These are phyloP conservation scores for Sphagnum fallax DNA, from an alignment of 228 moss, liverwort and hornwort genomes.

Conservation along the genomic window DNA sequence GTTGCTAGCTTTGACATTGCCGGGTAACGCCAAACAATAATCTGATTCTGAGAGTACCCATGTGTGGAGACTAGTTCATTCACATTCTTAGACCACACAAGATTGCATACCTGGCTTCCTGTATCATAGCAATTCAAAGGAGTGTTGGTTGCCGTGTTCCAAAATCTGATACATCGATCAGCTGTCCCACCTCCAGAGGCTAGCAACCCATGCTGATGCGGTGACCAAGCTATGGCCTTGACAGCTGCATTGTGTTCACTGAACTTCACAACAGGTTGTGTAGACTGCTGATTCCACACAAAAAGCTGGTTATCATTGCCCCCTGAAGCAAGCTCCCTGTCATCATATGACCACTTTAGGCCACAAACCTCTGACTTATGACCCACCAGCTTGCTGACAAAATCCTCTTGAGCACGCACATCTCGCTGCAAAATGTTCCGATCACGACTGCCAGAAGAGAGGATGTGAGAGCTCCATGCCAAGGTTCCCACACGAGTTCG, in stretches of 20 bases:
- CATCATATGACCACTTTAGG: constrained; percentile 95
- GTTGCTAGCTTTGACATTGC: constrained; percentile 98
- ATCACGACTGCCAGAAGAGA: constrained; percentile 96
- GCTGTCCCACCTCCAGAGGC: constrained; percentile 98
- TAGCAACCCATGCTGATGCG: constrained; percentile 88
- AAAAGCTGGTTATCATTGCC: constrained; percentile 97
- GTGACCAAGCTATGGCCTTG: constrained; percentile 98
- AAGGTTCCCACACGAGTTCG: constrained; percentile 90
- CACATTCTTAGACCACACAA: constrained; percentile 99
- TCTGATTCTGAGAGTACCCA: constrained; percentile 98
- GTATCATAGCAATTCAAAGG: constrained; percentile 91
- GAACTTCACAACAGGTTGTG: constrained; percentile 90
- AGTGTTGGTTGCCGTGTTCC: constrained; percentile 91
- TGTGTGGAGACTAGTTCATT: constrained; percentile 99
- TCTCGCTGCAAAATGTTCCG: constrained; percentile 91
- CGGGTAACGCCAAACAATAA: constrained; percentile 96
- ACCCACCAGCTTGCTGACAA: constrained; percentile 78
- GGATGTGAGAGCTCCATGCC: constrained; percentile 86
- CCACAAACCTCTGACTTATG: constrained; percentile 99
- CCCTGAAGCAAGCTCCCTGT: constrained; percentile 94
- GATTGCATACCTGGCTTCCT: constrained; percentile 91
- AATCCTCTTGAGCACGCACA: constrained; percentile 78
- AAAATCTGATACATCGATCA: constrained; percentile 89
- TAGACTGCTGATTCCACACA: constrained; percentile 95
- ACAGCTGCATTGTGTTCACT: constrained; percentile 99